phyloP scores from a whole-genome alignment of 257 asterid genomes.

The Fraxinus pennsylvanica region DNA sequence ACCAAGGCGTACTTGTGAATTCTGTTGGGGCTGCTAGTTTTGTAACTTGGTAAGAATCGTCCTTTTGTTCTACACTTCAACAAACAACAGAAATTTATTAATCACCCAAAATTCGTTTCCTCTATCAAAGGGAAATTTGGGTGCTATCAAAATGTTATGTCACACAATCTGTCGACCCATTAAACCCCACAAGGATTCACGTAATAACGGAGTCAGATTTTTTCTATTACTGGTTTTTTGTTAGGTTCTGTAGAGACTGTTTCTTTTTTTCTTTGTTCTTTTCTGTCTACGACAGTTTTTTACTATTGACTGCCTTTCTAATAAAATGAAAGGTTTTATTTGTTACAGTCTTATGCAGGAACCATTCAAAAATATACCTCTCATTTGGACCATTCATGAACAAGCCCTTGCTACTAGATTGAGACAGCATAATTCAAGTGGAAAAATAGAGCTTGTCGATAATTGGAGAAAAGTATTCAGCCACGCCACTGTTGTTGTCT shows the following conservation, averaged over 20 bases:
- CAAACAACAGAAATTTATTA: conserved; percentile 4
- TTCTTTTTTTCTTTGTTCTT: not conserved
- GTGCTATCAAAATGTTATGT: not conserved
- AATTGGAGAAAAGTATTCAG: conserved; percentile 76
- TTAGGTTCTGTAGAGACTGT: not conserved
- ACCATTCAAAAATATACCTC: conserved; percentile 77
- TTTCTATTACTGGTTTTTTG: not conserved
- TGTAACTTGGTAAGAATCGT: conserved; percentile 59
- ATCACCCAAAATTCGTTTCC: not conserved
- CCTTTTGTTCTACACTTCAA: conserved; percentile 11
- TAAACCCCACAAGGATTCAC: not conserved
- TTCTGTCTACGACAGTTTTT: not conserved
- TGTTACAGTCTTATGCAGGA: conserved; percentile 91
- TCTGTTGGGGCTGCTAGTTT: conserved; percentile 66
- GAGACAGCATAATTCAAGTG: conserved; percentile 57
- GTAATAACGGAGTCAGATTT: not conserved
- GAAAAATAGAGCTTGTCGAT: conserved; percentile 54
- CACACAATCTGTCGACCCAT: not conserved
- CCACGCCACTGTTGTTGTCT: conserved; percentile 79
- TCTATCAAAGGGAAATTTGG: not conserved
- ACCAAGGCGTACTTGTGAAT: conserved; percentile 78
- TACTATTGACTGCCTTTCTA: conserved; percentile 8
- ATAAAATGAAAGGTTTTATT: conserved; percentile 56
- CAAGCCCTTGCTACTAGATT: conserved; percentile 58
- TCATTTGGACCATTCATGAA: conserved; percentile 92